These are phyloP conservation scores for Gossypium lobatum DNA, from an alignment of 441 rosid species.

Conservation along the genomic window DNA sequence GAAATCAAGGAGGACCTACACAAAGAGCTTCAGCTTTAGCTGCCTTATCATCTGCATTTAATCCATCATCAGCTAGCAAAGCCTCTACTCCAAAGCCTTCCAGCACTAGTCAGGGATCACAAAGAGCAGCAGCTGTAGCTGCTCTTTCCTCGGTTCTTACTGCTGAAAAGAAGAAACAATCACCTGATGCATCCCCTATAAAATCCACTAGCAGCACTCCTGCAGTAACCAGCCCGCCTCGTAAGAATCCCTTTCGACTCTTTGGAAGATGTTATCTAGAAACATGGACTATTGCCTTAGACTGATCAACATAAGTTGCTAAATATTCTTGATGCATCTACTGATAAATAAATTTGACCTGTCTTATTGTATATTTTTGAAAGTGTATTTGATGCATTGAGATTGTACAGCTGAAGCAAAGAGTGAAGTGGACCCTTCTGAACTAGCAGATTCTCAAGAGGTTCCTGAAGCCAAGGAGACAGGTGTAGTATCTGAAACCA, in stretches of 20 bases:
- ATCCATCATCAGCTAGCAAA: constrained; percentile 47
- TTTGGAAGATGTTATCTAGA: background rate
- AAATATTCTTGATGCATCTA: background rate
- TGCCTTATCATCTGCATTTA: constrained; percentile 84
- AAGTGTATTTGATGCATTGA: constrained; percentile 2
- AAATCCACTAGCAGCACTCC: constrained; percentile 51
- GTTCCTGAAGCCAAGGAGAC: constrained; percentile 50
- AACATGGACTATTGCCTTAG: background rate
- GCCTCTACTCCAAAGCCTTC: constrained; percentile 47
- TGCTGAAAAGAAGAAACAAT: constrained; percentile 67
- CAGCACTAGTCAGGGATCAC: constrained; percentile 61
- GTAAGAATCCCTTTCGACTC: constrained; percentile 31
- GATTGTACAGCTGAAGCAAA: constrained; percentile 22
- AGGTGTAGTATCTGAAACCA: constrained; percentile 46
- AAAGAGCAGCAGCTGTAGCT: constrained; percentile 98
- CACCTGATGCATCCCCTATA: constrained; percentile 68
- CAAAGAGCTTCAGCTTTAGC: constrained; percentile 99
- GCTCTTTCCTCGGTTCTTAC: constrained; percentile 94
- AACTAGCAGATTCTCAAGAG: constrained; percentile 22
- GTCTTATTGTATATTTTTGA: background rate
- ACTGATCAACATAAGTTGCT: constrained; percentile 4
- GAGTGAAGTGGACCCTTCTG: constrained; percentile 24
- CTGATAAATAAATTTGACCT: constrained; percentile 7
- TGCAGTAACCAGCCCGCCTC: constrained; percentile 34
- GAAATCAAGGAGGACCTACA: constrained; percentile 61